Evolutionary conservation across 208 protist species (phyloP), one percentile per base, ranked within the genome.

Genomic region (Naegleria gruberi): DNA sequence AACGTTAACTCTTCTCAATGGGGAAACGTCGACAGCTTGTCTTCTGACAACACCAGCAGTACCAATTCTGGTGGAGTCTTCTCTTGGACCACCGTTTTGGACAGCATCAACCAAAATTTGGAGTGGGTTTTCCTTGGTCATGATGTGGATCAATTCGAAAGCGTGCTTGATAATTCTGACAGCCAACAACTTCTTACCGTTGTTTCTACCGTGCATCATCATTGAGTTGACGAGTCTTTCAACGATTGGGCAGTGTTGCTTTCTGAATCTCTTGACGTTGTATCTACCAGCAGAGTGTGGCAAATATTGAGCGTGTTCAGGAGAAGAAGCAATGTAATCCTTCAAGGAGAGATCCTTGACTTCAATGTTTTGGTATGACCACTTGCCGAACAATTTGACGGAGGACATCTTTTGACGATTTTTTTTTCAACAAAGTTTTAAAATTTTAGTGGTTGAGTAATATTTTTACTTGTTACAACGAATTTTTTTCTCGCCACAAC

Each of bases 51-150:
- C 98, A 98, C 99, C 99, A 93, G 97, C 98, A 90, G 96, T 97
- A 92, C 99, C 99, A 91, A 99, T 98, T 93, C 99, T 97, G 92
- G 99, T 99, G 46, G 99, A 99, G 94, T 99, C 99, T 96, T 99
- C 99, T 95, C 99, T 97, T 91, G 99, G 97, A 90, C 98, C 99
- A 95, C 95, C 95, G 94, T 99, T 99, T 91, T 96, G 96, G 91
- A 99, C 96, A 91, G 98, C 99, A 90, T 99, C 96, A 89, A 99
- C 96, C 82, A 99, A 95, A 89, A 99, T 94, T 95, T 99, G 98
- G 92, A 99, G 91, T 92, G 99, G 99, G 97, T 99, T 99, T 92
- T 98, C 92, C 90, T 99, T 98, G 65, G 99, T 99, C 91, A 99
- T 92, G 45, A 99, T 95, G 96, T 99, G 95, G 94, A 99, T 98